Evolutionary conservation across 1,284 basidiomycete genomes (phyloP), one percentile per base, ranked within the genome.

Genomic region (Marasmius sp.): DNA sequence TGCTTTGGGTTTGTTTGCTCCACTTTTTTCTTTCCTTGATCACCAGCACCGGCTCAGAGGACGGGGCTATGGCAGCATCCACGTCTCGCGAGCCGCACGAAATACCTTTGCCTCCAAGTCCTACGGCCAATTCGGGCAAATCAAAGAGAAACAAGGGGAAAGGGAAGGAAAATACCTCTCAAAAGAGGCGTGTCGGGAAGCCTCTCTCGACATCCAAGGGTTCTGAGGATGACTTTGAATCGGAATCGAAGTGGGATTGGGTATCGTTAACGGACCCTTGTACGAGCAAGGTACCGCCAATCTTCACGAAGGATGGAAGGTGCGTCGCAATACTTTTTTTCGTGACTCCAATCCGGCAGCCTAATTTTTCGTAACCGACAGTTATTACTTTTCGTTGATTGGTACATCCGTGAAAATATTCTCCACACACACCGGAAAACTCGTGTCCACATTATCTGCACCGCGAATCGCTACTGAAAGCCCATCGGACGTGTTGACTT

Each of bases 261-360:
- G 78, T 81, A 61, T 81, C 83, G 49, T 78, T 96, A 58, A 88
- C 91, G 43, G 89, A 93, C 72, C 83, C 86, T 36, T 83, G 84
- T 63, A 81, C 86, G 34, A 91, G 85, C 64, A 81, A 79, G 60
- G 82, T 85, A 52, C 83, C 91, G 8, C 88, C 92, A 47, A 77
- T 94, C 61, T 94, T 94, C 75, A 93, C 93, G 37, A 89, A 83
- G 71, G 94, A 97, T 75, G 92, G 92, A 75, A 88, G 87, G 94
- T 94, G 73, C 71, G 88, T 79, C 20, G 50, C 33, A 38, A 45
- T 18, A 50, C 36, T 59, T 47, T 52, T 45, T n/a, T 16, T 57
- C 51, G 34, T 20, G 38, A 38, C 36, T 54, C 55, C 37, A 54
- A 38, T 54, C 55, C 54, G 58, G 37, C 50, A 61, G 49, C n/a